These are phyloP conservation scores for Penicillium sp. DNA, from an alignment of 2,329 filamentous ascomycete species.

Conservation along the genomic window DNA sequence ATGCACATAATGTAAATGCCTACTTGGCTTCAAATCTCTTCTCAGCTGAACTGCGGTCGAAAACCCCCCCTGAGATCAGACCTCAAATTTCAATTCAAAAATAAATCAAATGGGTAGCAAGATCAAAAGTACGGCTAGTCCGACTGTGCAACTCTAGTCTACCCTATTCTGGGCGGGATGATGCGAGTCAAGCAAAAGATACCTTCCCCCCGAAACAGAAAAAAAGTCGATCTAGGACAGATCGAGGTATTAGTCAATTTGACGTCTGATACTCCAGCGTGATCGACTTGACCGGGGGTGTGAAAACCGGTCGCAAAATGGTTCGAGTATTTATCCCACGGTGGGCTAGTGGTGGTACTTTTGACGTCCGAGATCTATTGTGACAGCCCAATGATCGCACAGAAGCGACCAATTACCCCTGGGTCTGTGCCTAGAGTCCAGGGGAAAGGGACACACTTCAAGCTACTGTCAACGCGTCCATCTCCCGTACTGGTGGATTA, in stretches of 20 bases:
- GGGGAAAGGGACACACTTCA: conserved; percentile 18
- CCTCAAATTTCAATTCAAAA: conserved; percentile 13
- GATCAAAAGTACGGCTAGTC: not conserved
- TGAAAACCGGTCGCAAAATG: conserved; percentile 12
- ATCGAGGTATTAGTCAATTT: conserved; percentile 13
- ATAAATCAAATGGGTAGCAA: not conserved
- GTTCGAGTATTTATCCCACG: conserved; percentile 13
- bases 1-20: not conserved
- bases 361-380: conserved; percentile 7
- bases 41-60: conserved; percentile 9
- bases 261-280: conserved; percentile 5
- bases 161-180: not conserved
- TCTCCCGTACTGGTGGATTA: conserved; percentile 20
- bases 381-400: conserved; percentile 6
- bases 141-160: conserved; percentile 1
- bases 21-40: conserved; percentile 1
- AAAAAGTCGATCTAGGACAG: conserved; percentile 13
- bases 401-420: not conserved
- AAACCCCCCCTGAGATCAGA: conserved; percentile 26
- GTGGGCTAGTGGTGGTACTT: conserved; percentile 23
- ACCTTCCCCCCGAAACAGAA: too few relatives aligned
- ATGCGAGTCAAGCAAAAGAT: not conserved
- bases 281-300: conserved; percentile 9
- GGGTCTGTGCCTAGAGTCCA: conserved; percentile 14
- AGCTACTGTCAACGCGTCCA: conserved; percentile 22